Evolutionary conservation across 129 eudicot genomes (phyloP), one percentile per base, ranked within the genome.

Genomic region (Flaveria brownii): DNA sequence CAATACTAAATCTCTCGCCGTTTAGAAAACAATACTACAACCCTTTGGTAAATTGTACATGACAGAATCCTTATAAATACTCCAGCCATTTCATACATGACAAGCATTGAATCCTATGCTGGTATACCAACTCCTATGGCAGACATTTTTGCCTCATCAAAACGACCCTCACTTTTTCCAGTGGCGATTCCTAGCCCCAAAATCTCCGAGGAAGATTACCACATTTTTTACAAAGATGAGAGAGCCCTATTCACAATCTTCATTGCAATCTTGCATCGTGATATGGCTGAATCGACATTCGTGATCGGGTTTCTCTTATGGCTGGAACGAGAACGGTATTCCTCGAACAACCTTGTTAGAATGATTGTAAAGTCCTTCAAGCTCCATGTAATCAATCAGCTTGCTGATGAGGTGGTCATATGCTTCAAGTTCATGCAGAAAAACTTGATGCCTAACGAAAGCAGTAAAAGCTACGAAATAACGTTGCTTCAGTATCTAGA

Each of bases 231-330:
- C 81, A 26, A 74, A 71, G 39, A 78, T 15, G 91, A 87, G 66
- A 76, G 91, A 0, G 49, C 71, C 8, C 79, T 87, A 71, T 79
- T 70, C 77, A 28, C 79, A 5, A 26, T 51, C 10, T 33, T 87
- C 25, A 36, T 80, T 39, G 65, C 12, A 13, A 9, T n/a, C n/a
- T 84, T 78, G 1, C 79, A 63, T 13, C 78, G 85, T 8, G 79
- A 84, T 43, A 85, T 83, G 23, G 56, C 25, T 13, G 85, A 84
- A 18, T 73, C 88, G 16, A 80, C 75, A 50, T 64, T 75, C 7
- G 77, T 82, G 5, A 82, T 82, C 59, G 91, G 82, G 2, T 84
- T 87, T 46, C 80, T 76, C 39, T 10, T 87, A 30, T 87, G 88
- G 85, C 79, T 87, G 0, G 88, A 87, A 78, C 80, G 81, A 50